Evolutionary conservation across 202 grass and related monocot genomes (phyloP).

Genomic region (Alloteropsis angusta): DNA sequence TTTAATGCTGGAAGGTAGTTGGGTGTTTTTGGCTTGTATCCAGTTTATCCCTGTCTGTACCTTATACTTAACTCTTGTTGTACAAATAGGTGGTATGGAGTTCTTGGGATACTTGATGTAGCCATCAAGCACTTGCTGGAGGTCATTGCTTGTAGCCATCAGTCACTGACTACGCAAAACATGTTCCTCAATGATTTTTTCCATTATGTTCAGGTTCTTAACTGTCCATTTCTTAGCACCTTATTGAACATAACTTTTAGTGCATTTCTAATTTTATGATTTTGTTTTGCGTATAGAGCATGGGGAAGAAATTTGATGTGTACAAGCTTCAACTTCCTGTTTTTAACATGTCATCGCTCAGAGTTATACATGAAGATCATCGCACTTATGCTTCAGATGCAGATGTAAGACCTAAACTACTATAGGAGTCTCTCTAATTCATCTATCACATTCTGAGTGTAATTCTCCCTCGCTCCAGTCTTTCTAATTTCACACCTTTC

Average conservation of each 20-base stretch:
- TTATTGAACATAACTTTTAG: constrained; percentile 5
- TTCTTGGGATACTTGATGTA: constrained; percentile 84
- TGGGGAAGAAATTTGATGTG: constrained; percentile 76
- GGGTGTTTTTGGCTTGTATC: constrained; percentile 17
- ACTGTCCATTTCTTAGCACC: neutral
- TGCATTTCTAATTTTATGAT: constrained; percentile 24
- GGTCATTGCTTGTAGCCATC: constrained; percentile 85
- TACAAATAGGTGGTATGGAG: constrained; percentile 83
- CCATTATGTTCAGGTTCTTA: constrained; percentile 88
- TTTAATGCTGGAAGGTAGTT: constrained; percentile 95
- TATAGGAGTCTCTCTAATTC: constrained; percentile 7
- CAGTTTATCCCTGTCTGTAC: constrained; percentile 18
- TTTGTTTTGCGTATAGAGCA: constrained; percentile 43
- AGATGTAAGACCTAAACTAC: constrained; percentile 61
- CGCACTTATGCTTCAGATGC: constrained; percentile 79
- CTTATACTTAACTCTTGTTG: constrained; percentile 20
- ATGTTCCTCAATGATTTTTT: constrained; percentile 87
- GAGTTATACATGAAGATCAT: constrained; percentile 88
- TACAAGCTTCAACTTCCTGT: constrained; percentile 86
- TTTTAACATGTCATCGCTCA: constrained; percentile 79
- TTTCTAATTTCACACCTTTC: too few species aligned
- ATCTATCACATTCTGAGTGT: neutral
- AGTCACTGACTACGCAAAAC: constrained; percentile 71
- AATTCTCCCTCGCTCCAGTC: neutral
- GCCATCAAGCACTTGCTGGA: constrained; percentile 95